phyloP scores from a whole-genome alignment of 257 asterid genomes.

The Solanum medicagineum region DNA sequence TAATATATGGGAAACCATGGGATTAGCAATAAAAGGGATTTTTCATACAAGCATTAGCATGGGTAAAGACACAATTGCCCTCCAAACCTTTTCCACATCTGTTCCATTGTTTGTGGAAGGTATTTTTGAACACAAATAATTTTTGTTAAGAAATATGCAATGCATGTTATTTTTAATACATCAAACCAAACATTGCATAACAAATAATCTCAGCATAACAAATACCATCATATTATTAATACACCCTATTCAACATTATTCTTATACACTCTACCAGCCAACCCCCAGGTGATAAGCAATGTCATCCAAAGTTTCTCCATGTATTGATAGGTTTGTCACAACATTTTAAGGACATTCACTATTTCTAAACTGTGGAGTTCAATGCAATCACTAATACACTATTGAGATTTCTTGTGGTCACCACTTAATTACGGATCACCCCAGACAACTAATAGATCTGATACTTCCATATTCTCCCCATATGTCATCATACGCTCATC shows the following conservation, averaged over 20 bases:
- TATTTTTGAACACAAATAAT: neutral
- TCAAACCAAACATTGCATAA: neutral
- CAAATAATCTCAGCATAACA: neutral
- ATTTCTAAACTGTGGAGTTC: neutral
- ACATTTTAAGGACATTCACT: neutral
- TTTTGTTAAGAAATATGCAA: neutral
- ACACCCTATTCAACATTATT: neutral
- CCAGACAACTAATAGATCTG: neutral
- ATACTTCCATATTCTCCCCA: neutral
- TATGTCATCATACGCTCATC: neutral
- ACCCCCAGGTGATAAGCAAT: neutral
- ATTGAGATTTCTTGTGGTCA: neutral
- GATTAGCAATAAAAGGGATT: neutral
- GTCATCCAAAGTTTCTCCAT: neutral
- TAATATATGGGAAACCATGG: neutral
- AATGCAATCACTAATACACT: neutral
- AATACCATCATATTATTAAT: neutral
- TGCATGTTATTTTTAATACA: neutral
- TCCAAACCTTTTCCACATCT: neutral
- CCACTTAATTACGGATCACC: neutral
- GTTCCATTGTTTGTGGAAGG: neutral
- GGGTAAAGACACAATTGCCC: neutral
- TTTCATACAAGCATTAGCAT: neutral
- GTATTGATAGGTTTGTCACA: neutral
- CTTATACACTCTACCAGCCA: neutral